Evolutionary conservation across 192 early-diverging fungal species (phyloP).

Genomic region (Umbelopsis isabellina): DNA sequence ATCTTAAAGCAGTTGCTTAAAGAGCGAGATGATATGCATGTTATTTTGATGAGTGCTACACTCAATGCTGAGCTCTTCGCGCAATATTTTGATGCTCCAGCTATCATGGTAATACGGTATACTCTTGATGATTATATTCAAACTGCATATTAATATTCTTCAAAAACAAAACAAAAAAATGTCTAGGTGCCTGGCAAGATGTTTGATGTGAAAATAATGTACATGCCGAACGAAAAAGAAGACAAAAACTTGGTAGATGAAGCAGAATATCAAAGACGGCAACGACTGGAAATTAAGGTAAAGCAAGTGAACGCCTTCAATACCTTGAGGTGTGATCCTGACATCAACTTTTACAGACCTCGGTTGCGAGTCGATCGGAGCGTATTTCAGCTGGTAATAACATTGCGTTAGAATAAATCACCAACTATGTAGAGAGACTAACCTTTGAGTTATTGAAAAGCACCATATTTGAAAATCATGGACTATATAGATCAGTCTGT

Average conservation of each 20-base stretch:
- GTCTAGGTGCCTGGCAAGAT: conserved; percentile 66
- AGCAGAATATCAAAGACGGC: conserved; percentile 45
- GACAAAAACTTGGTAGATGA: conserved; percentile 64
- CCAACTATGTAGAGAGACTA: background rate
- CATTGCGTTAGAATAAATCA: background rate
- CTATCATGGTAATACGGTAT: conserved; percentile 28
- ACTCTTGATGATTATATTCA: background rate
- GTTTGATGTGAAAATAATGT: conserved; percentile 65
- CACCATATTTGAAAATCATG: conserved; percentile 62
- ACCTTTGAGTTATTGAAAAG: conserved; percentile 23
- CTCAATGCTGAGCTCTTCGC: conserved; percentile 81
- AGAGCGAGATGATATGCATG: conserved; percentile 60
- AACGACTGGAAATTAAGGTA: conserved; percentile 41
- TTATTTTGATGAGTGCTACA: conserved; percentile 94
- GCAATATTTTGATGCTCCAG: conserved; percentile 70
- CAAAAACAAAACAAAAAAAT: background rate
- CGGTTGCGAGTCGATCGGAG: conserved; percentile 51
- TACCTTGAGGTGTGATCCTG: background rate
- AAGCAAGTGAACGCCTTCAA: background rate
- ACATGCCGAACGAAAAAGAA: conserved; percentile 55
- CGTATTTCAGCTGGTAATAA: conserved; percentile 52
- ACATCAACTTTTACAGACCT: conserved; percentile 33
- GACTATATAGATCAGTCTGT: conserved; percentile 62
- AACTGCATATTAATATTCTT: background rate
- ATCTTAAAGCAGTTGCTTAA: conserved; percentile 67